Evolutionary conservation across 768 basidiomycete genomes (phyloP).

Genomic region (Mycena filopes): DNA sequence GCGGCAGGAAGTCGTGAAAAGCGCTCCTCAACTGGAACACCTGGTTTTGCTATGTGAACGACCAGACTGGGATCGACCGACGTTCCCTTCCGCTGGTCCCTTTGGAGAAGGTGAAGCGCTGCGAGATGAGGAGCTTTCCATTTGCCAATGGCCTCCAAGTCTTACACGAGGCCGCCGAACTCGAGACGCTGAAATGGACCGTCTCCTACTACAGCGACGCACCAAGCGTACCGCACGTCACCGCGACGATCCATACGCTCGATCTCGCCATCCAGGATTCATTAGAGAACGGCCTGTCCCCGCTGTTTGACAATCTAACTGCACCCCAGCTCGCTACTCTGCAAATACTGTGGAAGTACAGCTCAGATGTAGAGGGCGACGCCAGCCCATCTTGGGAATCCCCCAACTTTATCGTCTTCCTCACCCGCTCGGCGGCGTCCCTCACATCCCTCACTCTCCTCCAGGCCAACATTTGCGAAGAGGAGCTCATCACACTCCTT

Average conservation of each 20-base stretch:
- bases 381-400: not conserved
- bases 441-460: constrained; percentile 19
- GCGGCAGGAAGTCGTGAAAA: not conserved
- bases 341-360: constrained; percentile 9
- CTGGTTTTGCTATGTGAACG: not conserved
- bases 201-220: not conserved
- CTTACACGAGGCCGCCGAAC: not conserved
- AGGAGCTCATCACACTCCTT: constrained; percentile 11
- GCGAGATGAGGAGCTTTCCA: constrained; percentile 11
- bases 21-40: not conserved
- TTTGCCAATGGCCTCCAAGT: constrained; percentile 18
- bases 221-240: not conserved
- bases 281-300: not conserved
- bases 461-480: constrained; percentile 6
- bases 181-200: constrained; percentile 22
- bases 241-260: constrained; percentile 8
- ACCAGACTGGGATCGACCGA: not conserved
- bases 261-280: constrained; percentile 3
- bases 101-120: constrained; percentile 5
- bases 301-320: constrained; percentile 10
- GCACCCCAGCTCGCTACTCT: constrained; percentile 4
- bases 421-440: constrained; percentile 11
- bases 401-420: not conserved
- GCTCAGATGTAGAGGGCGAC: not conserved
- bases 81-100: constrained; percentile 4